phyloP scores from a whole-genome alignment of 2,329 filamentous ascomycete species.

The Cryphonectria parasitica region DNA sequence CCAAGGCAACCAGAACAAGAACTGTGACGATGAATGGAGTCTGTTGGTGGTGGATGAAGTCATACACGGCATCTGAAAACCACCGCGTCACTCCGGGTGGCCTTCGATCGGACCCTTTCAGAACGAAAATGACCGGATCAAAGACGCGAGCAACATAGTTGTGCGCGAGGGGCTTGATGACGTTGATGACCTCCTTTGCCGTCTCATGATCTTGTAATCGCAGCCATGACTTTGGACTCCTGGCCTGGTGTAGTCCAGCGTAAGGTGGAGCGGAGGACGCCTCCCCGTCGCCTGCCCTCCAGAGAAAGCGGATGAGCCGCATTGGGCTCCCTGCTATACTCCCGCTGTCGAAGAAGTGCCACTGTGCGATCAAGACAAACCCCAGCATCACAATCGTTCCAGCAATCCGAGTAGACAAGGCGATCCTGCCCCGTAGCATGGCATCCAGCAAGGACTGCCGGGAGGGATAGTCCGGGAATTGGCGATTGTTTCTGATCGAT shows the following conservation, averaged over 20 bases:
- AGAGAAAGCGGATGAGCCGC: constrained; percentile 37
- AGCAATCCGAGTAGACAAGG: constrained; percentile 73
- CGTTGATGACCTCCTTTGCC: constrained; percentile 74
- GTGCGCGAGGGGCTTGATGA: constrained; percentile 71
- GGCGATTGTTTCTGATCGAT: constrained; percentile 46
- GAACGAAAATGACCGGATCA: constrained; percentile 74
- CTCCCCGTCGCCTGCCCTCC: constrained; percentile 35
- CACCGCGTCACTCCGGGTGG: constrained; percentile 53
- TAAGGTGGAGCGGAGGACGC: constrained; percentile 47
- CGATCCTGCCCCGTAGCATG: constrained; percentile 65
- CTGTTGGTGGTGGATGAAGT: constrained; percentile 67
- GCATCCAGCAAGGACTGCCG: constrained; percentile 63
- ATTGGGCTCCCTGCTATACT: constrained; percentile 12
- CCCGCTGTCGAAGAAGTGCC: constrained; percentile 69
- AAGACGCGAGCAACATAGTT: constrained; percentile 76
- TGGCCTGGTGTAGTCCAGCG: constrained; percentile 70
- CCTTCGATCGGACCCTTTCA: constrained; percentile 69
- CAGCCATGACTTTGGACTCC: constrained; percentile 78
- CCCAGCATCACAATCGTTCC: constrained; percentile 74
- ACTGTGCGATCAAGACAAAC: constrained; percentile 74
- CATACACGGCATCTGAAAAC: constrained; percentile 63
- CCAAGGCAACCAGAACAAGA: constrained; percentile 63
- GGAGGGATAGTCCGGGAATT: constrained; percentile 32
- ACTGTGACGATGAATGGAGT: constrained; percentile 65
- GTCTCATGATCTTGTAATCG: constrained; percentile 79